A percentile compares a stretch with the other conserved stretches of the same genome.
phyloP scores from a whole-genome alignment of 495 filamentous ascomycete genomes.

The Neurospora sp. region DNA sequence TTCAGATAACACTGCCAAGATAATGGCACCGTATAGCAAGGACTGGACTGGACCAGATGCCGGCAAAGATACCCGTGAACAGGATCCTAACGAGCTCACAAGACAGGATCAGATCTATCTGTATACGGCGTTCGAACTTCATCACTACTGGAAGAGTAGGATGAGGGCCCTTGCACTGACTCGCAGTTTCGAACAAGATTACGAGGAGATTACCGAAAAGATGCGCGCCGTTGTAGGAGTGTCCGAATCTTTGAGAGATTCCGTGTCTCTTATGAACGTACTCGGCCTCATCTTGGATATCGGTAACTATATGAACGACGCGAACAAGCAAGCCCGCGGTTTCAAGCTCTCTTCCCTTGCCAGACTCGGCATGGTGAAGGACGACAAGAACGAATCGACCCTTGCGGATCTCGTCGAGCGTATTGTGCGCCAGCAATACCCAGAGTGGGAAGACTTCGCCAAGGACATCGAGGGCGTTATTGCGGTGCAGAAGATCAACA shows the following conservation, averaged over 20 bases:
- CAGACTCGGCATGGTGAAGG: slow-evolving; percentile 92
- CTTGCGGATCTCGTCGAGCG: slow-evolving; percentile 96
- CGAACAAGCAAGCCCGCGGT: slow-evolving; percentile 93
- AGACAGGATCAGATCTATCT: slow-evolving; percentile 93
- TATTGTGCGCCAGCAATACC: slow-evolving; percentile 91
- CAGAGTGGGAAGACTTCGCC: slow-evolving; percentile 83
- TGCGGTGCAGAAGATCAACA: slow-evolving; percentile 82
- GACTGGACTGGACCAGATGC: slow-evolving; percentile 94
- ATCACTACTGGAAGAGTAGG: slow-evolving; percentile 97
- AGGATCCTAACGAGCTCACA: slow-evolving; percentile 81
- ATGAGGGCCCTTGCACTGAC: slow-evolving; percentile 87
- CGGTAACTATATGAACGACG: slow-evolving; percentile 99
- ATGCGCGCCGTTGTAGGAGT: slow-evolving; percentile 73
- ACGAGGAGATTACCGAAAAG: slow-evolving; percentile 79
- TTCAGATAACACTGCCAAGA: slow-evolving; percentile 80
- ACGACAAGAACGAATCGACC: slow-evolving; percentile 95
- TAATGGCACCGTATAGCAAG: slow-evolving; percentile 87
- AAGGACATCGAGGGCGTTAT: slow-evolving; percentile 80
- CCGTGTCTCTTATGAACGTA: slow-evolving; percentile 87
- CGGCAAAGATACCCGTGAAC: slow-evolving; percentile 65
- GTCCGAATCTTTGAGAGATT: slow-evolving; percentile 82
- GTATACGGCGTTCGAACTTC: slow-evolving; percentile 84
- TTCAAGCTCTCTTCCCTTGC: slow-evolving; percentile 97
- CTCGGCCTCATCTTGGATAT: slow-evolving; percentile 93
- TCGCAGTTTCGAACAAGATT: slow-evolving; percentile 75